Evolutionary conservation across 2,329 filamentous ascomycete genomes (phyloP), one percentile per base, ranked within the genome.

Genomic region (Fusarium chlamydosporum): DNA sequence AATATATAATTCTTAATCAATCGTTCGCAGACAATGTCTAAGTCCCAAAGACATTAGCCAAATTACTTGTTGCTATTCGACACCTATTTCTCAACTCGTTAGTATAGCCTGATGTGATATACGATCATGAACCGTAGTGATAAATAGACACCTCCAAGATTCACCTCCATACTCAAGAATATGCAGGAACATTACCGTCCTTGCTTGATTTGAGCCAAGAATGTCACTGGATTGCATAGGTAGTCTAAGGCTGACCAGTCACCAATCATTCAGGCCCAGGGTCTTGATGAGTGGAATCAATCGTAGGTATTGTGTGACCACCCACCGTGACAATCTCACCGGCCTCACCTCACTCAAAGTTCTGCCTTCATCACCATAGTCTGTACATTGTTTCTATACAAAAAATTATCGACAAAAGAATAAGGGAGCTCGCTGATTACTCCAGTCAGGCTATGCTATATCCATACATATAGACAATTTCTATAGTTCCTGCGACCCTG

Each of bases 361-460:
- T 12, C 11, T 38, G 12, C 12, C 8, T 46, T 35, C 12, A 16
- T 29, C 26, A 16, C 43, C 29, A 11, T 10, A 20, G 37, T 41
- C 16, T n/a, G 15, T 16, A n/a, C 16, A 43, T 20, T 38, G 42
- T 33, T 47, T 43, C 62, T 33, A 46, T 58, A 51, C 38, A 35
- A 56, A 56, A 27, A 42, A 35, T 56, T 60, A 63, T 58, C 38
- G 45, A 66, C 73, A 72, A 75, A 75, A 70, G 72, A 74, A 74
- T 65, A 67, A 61, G 56, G 56, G 65, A 64, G 70, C 60, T 71
- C 61, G 65, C 67, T 72, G 45, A 60, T 62, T 67, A 55, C 71
- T 62, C 68, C 64, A 20, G 41, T 65, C 64, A 62, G 56, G 64
- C 47, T 71, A 66, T 68, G 68, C 56, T 63, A 58, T 53, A 63